These are phyloP conservation scores for Neonectria sp. DNA, from an alignment of 2,329 filamentous ascomycete species.

Conservation along the genomic window DNA sequence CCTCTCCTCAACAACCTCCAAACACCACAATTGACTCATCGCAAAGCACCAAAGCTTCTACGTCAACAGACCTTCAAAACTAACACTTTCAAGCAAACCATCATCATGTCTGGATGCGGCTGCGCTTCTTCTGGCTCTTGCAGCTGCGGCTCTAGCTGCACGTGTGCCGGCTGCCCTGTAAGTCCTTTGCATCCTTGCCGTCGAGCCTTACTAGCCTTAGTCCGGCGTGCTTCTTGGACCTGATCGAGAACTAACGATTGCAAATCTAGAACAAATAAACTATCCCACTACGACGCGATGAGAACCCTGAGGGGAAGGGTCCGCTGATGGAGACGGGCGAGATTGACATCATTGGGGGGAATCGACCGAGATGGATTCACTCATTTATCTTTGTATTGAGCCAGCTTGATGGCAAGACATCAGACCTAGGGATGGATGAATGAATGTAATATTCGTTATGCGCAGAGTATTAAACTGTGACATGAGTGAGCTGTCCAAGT, in stretches of 20 bases:
- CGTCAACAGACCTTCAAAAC: too few species aligned
- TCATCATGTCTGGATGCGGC: constrained; percentile 61
- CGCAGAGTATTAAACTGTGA: too few species aligned
- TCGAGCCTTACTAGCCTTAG: neutral
- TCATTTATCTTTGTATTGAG: constrained; percentile 25
- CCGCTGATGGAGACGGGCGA: neutral
- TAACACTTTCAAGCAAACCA: constrained; percentile 12
- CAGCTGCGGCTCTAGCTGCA: constrained; percentile 59
- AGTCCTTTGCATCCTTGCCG: constrained; percentile 35
- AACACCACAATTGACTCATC: neutral
- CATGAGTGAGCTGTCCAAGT: too few species aligned
- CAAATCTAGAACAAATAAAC: constrained; percentile 50
- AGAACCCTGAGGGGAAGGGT: constrained; percentile 44
- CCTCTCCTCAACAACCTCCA: constrained; percentile 1
- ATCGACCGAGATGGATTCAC: constrained; percentile 41
- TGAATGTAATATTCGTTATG: neutral
- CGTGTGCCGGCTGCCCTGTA: constrained; percentile 61
- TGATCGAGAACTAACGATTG: constrained; percentile 27
- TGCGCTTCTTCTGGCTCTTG: constrained; percentile 59
- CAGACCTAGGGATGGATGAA: too few species aligned
- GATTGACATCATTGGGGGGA: constrained; percentile 27
- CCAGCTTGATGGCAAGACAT: too few species aligned
- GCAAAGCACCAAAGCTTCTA: too few species aligned
- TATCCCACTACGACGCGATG: constrained; percentile 21
- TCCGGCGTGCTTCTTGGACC: neutral